Evolutionary conservation across 805 yeast genomes (phyloP).

Genomic region (Lipomyces orientalis): DNA sequence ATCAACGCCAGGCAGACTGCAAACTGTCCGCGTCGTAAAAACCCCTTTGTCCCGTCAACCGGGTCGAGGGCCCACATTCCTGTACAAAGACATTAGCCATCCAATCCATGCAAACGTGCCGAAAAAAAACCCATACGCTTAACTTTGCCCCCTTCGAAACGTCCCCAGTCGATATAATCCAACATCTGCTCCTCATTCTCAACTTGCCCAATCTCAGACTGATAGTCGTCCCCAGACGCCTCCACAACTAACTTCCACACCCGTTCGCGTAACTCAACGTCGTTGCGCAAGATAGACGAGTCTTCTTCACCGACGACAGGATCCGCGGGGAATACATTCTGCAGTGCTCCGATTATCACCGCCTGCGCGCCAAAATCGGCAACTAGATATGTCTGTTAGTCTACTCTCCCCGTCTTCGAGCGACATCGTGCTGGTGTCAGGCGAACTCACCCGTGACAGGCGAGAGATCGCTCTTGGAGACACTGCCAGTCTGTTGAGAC

Average conservation of each 20-base stretch:
- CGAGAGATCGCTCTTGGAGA: conserved; percentile 84
- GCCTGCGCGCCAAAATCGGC: conserved; percentile 99
- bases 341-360: conserved; percentile 81
- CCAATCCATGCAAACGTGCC: background rate
- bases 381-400: conserved; percentile 33
- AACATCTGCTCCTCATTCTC: conserved; percentile 56
- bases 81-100: background rate
- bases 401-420: background rate
- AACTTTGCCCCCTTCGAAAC: conserved; percentile 72
- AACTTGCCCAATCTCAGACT: conserved; percentile 40
- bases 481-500: conserved; percentile 42
- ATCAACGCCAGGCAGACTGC: conserved; percentile 93
- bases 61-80: conserved; percentile 98
- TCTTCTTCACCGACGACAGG: conserved; percentile 95
- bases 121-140: conserved; percentile 49
- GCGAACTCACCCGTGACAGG: conserved; percentile 84
- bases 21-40: conserved; percentile 92
- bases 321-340: conserved; percentile 79
- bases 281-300: conserved; percentile 66
- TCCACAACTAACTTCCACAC: conserved; percentile 66
- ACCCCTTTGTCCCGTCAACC: conserved; percentile 97
- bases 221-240: conserved; percentile 45
- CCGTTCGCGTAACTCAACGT: conserved; percentile 54
- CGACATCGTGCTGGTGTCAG: background rate
- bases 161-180: conserved; percentile 77